Percentiles rank a stretch among this genome's conserved stretches.
These are phyloP conservation scores for Fraxinus angustifolia DNA, from an alignment of 305 asterid species.

Conservation along the genomic window DNA sequence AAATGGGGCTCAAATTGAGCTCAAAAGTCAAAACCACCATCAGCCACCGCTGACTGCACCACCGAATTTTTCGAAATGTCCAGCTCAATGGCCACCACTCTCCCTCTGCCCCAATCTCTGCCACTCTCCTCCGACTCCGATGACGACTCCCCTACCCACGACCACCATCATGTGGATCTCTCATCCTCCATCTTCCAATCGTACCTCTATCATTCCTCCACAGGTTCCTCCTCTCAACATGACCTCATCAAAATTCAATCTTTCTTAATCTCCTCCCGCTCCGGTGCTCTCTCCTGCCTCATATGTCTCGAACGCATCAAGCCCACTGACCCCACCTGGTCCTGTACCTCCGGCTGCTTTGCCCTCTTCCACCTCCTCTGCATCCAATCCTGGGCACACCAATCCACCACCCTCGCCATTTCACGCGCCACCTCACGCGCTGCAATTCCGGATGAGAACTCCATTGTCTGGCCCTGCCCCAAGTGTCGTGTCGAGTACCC, in stretches of 20 bases:
- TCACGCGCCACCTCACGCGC: constrained; percentile 79
- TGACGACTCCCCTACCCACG: constrained; percentile 47
- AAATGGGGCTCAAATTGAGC: not conserved
- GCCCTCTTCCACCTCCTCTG: constrained; percentile 87
- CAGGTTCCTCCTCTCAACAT: constrained; percentile 35
- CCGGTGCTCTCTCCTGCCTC: constrained; percentile 89
- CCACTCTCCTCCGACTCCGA: constrained; percentile 54
- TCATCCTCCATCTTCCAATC: constrained; percentile 85
- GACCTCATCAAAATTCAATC: constrained; percentile 88
- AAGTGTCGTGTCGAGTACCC: constrained; percentile 82
- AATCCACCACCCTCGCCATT: constrained; percentile 63
- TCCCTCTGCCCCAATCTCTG: constrained; percentile 33
- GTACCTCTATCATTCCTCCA: constrained; percentile 55
- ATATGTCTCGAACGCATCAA: constrained; percentile 89
- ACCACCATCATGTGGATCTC: constrained; percentile 54
- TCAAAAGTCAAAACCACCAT: not conserved
- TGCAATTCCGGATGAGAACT: constrained; percentile 39
- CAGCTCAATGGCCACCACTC: constrained; percentile 29
- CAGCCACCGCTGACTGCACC: not conserved
- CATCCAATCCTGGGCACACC: constrained; percentile 89
- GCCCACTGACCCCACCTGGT: constrained; percentile 86
- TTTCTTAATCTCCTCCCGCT: constrained; percentile 83
- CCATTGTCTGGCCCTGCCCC: constrained; percentile 84
- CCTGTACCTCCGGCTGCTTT: constrained; percentile 81
- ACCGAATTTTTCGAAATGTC: constrained; percentile 27